A percentile compares a stretch with the other conserved stretches of the same genome.
These are phyloP conservation scores for Sporothrix luriei DNA, from an alignment of 2,329 filamentous ascomycete species.

Conservation along the genomic window DNA sequence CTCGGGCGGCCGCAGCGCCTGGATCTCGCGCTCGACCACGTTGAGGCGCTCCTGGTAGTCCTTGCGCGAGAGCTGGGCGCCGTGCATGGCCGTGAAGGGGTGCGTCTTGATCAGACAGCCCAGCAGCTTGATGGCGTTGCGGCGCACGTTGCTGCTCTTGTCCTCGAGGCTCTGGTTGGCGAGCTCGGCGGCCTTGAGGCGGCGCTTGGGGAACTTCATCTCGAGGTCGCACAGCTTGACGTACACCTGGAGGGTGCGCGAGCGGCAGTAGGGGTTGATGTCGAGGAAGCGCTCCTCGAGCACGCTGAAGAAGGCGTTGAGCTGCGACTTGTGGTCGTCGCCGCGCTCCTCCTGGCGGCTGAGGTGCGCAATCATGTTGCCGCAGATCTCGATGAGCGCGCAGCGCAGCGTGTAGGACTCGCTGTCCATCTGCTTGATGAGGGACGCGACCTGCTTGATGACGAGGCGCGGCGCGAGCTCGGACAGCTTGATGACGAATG, in stretches of 20 bases:
- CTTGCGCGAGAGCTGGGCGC: slow-evolving; percentile 77
- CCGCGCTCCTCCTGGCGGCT: slow-evolving; percentile 88
- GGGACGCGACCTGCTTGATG: slow-evolving; percentile 94
- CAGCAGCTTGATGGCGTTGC: slow-evolving; percentile 92
- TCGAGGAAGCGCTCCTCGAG: slow-evolving; percentile 95
- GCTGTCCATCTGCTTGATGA: slow-evolving; percentile 93
- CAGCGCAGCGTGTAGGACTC: slow-evolving; percentile 95
- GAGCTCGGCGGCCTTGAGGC: slow-evolving; percentile 83
- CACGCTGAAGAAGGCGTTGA: slow-evolving; percentile 96
- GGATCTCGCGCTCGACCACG: slow-evolving; percentile 78
- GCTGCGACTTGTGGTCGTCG: slow-evolving; percentile 91
- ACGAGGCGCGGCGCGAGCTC: slow-evolving; percentile 88
- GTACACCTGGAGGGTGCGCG: slow-evolving; percentile 89
- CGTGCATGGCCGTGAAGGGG: slow-evolving; percentile 89
- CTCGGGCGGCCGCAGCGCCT: slow-evolving; percentile 76
- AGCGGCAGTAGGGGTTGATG: slow-evolving; percentile 93
- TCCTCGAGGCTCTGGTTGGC: slow-evolving; percentile 90
- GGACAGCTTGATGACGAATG: slow-evolving; percentile 90
- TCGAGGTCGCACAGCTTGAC: slow-evolving; percentile 91
- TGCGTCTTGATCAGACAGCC: slow-evolving; percentile 89
- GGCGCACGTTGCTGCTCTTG: slow-evolving; percentile 95
- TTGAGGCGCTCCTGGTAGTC: slow-evolving; percentile 85
- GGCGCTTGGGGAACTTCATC: slow-evolving; percentile 89
- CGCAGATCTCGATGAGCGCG: slow-evolving; percentile 93
- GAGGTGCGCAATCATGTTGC: slow-evolving; percentile 88